Evolutionary conservation across 805 yeast species (phyloP), one percentile per base, ranked within the genome.

Genomic region (Kuraishia borneana): DNA sequence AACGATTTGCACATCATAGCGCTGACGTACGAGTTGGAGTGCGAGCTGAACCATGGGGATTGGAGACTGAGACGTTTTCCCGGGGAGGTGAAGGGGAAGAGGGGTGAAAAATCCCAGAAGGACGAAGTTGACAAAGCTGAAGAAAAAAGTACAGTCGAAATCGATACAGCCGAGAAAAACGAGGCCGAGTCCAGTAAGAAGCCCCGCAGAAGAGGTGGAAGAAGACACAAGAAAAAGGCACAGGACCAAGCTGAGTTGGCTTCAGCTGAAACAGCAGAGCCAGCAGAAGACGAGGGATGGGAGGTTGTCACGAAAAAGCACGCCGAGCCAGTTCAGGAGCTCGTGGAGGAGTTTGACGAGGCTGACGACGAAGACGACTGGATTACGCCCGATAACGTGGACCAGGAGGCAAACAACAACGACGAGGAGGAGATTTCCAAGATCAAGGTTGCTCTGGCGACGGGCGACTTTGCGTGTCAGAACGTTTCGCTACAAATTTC

Each of bases 391-490:
- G 95, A 83, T 2, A 92, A 87, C 46, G 57, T 92, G 21, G 63
- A 71, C 27, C 84, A 80, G 45, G 75, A 73, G 35, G 67, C 83
- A 51, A 53, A 76, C 26, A 78, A 76, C 50, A 89, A 84, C 46
- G 70, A 65, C 46, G 73, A 80, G 27, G 85, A 78, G 47, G 68
- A 70, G 38, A 63, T 73, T 32, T 68, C 56, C 22, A 54, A 53
- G 10, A 68, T 79, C 38, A 71, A 76, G 42, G 92, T 80, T 14
- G 98, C 96, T 2, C 59, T 92, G 33, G 79, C 95, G 0, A 82
- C 96, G 0, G 95, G 95, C 19, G 99, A 92, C 72, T 92, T 89
- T 61, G 97, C 99, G 2, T 84, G 89, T 48, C 99, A 92, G 57
- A 92, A 92, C 56, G 95, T 88, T 12, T 73, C 95, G 1, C 66